Percentiles rank a stretch among this genome's conserved stretches.
Conservation (phyloP, 441 rosid genomes). For the Melianthus villosus region DNA sequence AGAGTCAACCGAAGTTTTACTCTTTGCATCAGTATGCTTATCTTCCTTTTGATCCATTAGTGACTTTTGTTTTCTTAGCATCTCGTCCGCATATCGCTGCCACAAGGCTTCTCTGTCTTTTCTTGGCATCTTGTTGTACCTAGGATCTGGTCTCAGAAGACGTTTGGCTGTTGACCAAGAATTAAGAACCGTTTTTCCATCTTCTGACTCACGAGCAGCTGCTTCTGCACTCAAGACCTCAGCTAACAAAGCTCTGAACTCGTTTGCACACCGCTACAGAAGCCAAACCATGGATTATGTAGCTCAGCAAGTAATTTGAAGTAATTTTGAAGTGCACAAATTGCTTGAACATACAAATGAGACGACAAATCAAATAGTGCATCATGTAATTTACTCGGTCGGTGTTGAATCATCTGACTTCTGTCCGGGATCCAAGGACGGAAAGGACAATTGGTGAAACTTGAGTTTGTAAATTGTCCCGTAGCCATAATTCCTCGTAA, state of each 20-base stretch:
- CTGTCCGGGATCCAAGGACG: no score
- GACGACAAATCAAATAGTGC: no score
- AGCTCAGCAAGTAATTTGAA: no score
- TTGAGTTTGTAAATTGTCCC: no score
- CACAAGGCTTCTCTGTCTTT: slow-evolving; percentile 68
- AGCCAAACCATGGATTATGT: slow-evolving; percentile 1
- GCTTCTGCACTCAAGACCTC: slow-evolving; percentile 67
- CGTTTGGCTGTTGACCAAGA: slow-evolving; percentile 94
- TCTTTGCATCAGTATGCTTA: slow-evolving; percentile 28
- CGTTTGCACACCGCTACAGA: slow-evolving; percentile 46
- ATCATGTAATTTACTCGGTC: no score
- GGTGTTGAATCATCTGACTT: no score
- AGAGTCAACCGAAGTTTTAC: slow-evolving; percentile 26
- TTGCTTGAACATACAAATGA: no score
- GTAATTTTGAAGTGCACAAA: no score
- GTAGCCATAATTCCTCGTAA: no score
- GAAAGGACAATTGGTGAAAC: no score
- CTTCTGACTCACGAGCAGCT: slow-evolving; percentile 52
- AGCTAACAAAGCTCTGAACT: slow-evolving; percentile 49
- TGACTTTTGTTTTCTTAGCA: slow-evolving; percentile 39
- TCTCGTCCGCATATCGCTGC: slow-evolving; percentile 60
- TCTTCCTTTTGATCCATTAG: slow-evolving; percentile 31
- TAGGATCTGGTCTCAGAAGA: slow-evolving; percentile 49
- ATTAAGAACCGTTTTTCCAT: slow-evolving; percentile 58
- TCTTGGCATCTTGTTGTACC: slow-evolving; percentile 79